Percentiles rank a stretch among this genome's conserved stretches.
Evolutionary conservation across 2,329 filamentous ascomycete species (phyloP).

Genomic region (Mycosphaerella sp.): DNA sequence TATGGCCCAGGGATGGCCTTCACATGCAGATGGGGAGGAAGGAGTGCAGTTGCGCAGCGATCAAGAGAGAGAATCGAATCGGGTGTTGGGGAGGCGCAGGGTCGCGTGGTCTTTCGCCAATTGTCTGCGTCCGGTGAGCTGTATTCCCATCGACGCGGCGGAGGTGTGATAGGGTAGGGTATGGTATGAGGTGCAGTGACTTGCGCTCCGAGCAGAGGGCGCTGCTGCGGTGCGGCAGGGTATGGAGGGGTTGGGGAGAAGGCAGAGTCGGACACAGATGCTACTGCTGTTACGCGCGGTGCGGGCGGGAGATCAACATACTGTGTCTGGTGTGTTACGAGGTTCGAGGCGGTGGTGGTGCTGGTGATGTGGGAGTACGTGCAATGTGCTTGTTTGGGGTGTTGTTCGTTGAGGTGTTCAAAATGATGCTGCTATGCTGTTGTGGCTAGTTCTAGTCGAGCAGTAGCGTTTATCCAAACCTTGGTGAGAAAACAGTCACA

Average conservation of each 20-base stretch:
- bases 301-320: not conserved
- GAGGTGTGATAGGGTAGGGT: not conserved
- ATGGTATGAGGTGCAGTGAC: not conserved
- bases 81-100: not conserved
- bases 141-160: not conserved
- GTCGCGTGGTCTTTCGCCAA: not conserved
- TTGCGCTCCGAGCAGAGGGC: not conserved
- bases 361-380: not conserved
- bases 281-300: not conserved
- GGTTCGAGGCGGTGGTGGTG: not conserved
- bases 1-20: constrained; percentile 23
- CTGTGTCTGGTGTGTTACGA: not conserved
- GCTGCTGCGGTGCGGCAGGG: not conserved
- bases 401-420: not conserved
- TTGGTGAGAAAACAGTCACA: constrained; percentile 2
- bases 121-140: not conserved
- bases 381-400: not conserved
- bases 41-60: constrained; percentile 10
- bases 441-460: too few relatives aligned
- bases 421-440: too few relatives aligned
- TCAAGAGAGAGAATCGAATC: not conserved
- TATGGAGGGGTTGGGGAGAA: not conserved
- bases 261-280: not conserved
- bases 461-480: not conserved
- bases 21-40: constrained; percentile 12